phyloP scores from a whole-genome alignment of 805 yeast species.

The Monosporozyma aerobia region DNA sequence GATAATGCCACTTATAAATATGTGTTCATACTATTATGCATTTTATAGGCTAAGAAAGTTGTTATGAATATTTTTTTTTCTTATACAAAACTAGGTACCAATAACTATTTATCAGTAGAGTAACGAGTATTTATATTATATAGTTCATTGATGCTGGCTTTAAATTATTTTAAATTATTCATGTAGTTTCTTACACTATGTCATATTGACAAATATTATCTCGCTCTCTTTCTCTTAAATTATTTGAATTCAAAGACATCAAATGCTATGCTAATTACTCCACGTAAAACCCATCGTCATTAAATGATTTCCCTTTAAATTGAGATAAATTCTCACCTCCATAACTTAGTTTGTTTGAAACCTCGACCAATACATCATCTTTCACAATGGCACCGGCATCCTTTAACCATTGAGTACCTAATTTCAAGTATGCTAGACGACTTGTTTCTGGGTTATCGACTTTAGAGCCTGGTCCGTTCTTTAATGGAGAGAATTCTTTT shows the following conservation, averaged over 20 bases:
- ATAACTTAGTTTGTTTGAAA: slow-evolving; percentile 66
- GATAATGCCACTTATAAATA: too few relatives aligned
- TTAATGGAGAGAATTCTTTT: slow-evolving; percentile 87
- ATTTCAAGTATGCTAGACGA: slow-evolving; percentile 47
- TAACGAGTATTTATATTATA: too few relatives aligned
- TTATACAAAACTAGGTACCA: too few relatives aligned
- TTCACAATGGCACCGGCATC: slow-evolving; percentile 58
- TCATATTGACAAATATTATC: too few relatives aligned
- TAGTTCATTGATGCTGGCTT: too few relatives aligned
- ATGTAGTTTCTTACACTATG: too few relatives aligned
- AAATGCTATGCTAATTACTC: slow-evolving; percentile 5
- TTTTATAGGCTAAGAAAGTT: too few relatives aligned
- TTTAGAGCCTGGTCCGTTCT: slow-evolving; percentile 76
- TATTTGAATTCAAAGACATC: background rate
- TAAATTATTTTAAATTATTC: too few relatives aligned
- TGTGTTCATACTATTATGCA: too few relatives aligned
- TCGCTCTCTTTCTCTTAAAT: background rate
- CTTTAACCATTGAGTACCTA: slow-evolving; percentile 68
- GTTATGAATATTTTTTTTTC: too few relatives aligned
- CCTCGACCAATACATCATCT: slow-evolving; percentile 53
- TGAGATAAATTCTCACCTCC: slow-evolving; percentile 60
- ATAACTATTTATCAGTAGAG: too few relatives aligned
- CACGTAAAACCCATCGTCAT: slow-evolving; percentile 19
- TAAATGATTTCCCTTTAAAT: slow-evolving; percentile 40
- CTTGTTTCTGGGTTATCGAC: slow-evolving; percentile 84